A percentile compares a stretch with the other conserved stretches of the same genome.
These are phyloP conservation scores for Fusarium kyushuense DNA, from an alignment of 2,329 filamentous ascomycete species.

Conservation along the genomic window DNA sequence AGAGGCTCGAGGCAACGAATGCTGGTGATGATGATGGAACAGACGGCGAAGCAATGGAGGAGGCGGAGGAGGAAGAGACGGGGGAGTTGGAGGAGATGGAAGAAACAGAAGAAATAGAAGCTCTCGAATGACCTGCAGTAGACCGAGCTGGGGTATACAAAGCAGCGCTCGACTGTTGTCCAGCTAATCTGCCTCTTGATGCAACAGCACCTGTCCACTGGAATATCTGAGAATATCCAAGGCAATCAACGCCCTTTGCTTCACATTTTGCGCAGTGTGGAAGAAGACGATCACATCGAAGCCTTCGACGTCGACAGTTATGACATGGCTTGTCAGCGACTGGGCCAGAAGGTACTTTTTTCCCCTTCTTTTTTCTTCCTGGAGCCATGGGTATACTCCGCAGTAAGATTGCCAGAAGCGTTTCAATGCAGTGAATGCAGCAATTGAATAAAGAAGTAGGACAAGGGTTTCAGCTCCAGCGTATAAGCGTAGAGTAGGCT, in stretches of 20 bases:
- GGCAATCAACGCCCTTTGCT: constrained; percentile 62
- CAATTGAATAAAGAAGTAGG: neutral
- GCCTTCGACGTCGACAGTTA: constrained; percentile 65
- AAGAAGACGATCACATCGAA: constrained; percentile 65
- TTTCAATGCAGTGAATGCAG: constrained; percentile 18
- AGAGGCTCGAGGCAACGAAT: constrained; percentile 27
- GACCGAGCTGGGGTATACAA: constrained; percentile 39
- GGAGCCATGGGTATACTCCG: constrained; percentile 42
- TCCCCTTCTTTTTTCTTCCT: constrained; percentile 38
- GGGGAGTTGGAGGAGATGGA: constrained; percentile 39
- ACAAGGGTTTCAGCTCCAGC: constrained; percentile 28
- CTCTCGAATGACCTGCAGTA: constrained; percentile 33
- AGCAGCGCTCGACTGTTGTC: constrained; percentile 54
- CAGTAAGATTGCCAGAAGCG: constrained; percentile 8
- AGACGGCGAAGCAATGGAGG: constrained; percentile 34
- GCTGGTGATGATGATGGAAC: constrained; percentile 32
- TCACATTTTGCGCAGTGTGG: constrained; percentile 66
- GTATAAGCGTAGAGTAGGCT: constrained; percentile 35
- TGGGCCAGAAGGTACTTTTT: constrained; percentile 45
- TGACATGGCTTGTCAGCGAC: constrained; percentile 59
- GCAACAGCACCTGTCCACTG: constrained; percentile 64
- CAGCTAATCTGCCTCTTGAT: constrained; percentile 57
- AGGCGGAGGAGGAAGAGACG: constrained; percentile 26
- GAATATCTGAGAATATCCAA: constrained; percentile 66
- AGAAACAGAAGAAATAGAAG: constrained; percentile 36